Evolutionary conservation across 164 flowering plant species (phyloP).

Genomic region (Umbellularia californica): DNA sequence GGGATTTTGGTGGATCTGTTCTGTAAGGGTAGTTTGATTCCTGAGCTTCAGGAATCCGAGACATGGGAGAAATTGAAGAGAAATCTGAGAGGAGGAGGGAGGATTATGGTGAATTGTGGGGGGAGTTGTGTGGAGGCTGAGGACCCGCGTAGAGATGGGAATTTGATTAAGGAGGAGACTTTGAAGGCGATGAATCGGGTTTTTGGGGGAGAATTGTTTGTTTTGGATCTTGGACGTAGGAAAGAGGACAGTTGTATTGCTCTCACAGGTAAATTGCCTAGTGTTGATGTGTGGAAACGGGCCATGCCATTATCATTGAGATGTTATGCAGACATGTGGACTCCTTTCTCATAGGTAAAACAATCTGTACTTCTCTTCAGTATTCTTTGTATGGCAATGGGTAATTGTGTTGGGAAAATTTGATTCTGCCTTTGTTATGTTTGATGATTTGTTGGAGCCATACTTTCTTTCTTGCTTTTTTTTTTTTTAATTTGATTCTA

Average conservation of each 20-base stretch:
- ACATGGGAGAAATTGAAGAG: slow-evolving; percentile 55
- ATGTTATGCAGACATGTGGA: slow-evolving; percentile 67
- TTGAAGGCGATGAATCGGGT: slow-evolving; percentile 62
- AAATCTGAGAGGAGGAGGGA: slow-evolving; percentile 68
- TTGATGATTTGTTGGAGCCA: not conserved
- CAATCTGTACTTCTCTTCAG: not conserved
- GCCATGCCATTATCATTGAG: slow-evolving; percentile 41
- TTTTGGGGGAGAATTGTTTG: slow-evolving; percentile 45
- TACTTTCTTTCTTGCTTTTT: not conserved
- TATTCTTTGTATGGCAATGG: not conserved
- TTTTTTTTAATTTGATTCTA: too few relatives aligned
- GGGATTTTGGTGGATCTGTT: slow-evolving; percentile 65
- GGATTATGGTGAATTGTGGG: slow-evolving; percentile 92
- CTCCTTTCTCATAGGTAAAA: slow-evolving; percentile 27
- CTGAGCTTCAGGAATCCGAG: slow-evolving; percentile 47
- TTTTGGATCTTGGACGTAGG: slow-evolving; percentile 51
- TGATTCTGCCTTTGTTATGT: not conserved
- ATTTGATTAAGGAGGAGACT: slow-evolving; percentile 62
- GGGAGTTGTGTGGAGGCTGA: slow-evolving; percentile 94
- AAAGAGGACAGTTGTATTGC: slow-evolving; percentile 73
- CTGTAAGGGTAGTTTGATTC: slow-evolving; percentile 49
- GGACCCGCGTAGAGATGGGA: slow-evolving; percentile 56
- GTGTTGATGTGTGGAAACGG: slow-evolving; percentile 49
- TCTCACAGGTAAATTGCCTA: slow-evolving; percentile 61
- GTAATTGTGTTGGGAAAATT: not conserved